These are phyloP conservation scores for Oxyria digyna DNA, from an alignment of 148 eudicot genomes.

Conservation along the genomic window DNA sequence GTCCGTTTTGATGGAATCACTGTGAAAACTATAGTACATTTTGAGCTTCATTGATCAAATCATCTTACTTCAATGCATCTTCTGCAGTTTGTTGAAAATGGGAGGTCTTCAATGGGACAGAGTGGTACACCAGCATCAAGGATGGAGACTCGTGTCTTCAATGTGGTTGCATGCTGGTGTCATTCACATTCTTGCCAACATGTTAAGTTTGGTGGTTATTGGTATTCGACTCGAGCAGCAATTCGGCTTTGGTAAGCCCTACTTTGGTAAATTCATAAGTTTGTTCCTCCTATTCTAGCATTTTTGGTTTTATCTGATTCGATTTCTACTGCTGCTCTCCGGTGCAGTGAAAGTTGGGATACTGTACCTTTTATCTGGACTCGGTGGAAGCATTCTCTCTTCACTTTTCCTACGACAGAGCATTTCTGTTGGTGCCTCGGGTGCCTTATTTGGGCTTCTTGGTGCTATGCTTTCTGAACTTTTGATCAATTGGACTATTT, in stretches of 20 bases:
- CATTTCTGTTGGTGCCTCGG: slow-evolving; percentile 91
- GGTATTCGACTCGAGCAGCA: slow-evolving; percentile 96
- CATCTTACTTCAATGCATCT: not conserved
- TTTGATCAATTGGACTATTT: slow-evolving; percentile 78
- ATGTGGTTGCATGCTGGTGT: slow-evolving; percentile 97
- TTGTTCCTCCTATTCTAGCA: not conserved
- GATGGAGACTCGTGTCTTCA: slow-evolving; percentile 77
- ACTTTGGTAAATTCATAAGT: not conserved
- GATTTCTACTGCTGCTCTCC: not conserved
- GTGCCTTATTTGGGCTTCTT: slow-evolving; percentile 87
- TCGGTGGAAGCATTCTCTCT: slow-evolving; percentile 81
- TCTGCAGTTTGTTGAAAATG: slow-evolving; percentile 56
- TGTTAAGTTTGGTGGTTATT: slow-evolving; percentile 77
- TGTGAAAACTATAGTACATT: not conserved
- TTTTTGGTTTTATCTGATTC: not conserved
- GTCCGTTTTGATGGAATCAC: not conserved
- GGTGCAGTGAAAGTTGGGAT: slow-evolving; percentile 63
- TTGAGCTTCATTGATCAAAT: not conserved
- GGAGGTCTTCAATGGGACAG: slow-evolving; percentile 73
- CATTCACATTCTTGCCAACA: slow-evolving; percentile 71
- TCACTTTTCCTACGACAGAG: slow-evolving; percentile 47
- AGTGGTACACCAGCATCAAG: slow-evolving; percentile 57
- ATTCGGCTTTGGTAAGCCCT: slow-evolving; percentile 70
- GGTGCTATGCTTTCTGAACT: slow-evolving; percentile 93
- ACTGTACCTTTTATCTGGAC: slow-evolving; percentile 59